Evolutionary conservation across 140 eudicot species (phyloP).

Genomic region (Bidens hawaiensis): DNA sequence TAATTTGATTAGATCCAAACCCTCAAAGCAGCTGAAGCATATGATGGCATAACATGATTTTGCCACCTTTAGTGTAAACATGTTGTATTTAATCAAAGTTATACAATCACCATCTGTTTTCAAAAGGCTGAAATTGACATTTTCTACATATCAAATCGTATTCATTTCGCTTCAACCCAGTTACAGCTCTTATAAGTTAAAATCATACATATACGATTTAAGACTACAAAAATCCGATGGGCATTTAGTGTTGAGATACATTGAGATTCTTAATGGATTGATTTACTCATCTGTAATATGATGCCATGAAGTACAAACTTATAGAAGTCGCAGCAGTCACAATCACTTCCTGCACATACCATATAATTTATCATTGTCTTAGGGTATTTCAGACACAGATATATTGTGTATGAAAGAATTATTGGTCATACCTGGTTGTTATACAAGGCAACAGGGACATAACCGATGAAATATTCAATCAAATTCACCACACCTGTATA

Average conservation of each 20-base stretch:
- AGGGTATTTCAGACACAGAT: not conserved
- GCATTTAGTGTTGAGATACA: not conserved
- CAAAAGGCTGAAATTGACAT: not conserved
- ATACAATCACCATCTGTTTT: no score
- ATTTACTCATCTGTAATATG: conserved; percentile 51
- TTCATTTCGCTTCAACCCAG: not conserved
- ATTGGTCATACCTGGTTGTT: conserved; percentile 63
- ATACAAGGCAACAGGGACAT: conserved; percentile 63
- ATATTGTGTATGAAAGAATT: not conserved
- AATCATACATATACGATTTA: conserved; percentile 16
- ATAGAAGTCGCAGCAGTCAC: conserved; percentile 46
- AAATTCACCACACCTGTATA: conserved; percentile 68
- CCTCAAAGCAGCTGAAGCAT: no score
- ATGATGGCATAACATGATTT: no score
- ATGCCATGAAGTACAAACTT: conserved; percentile 42
- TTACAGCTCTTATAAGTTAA: conserved; percentile 13
- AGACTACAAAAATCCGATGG: conserved; percentile 22
- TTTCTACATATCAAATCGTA: not conserved
- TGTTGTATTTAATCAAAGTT: no score
- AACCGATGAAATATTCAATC: conserved; percentile 50
- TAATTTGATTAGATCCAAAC: no score
- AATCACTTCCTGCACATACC: conserved; percentile 46
- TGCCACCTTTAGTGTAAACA: no score
- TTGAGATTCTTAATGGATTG: no score
- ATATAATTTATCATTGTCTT: not conserved